Conservation (phyloP, 2,329 filamentous ascomycete species). For the Fusarium irregulare region DNA sequence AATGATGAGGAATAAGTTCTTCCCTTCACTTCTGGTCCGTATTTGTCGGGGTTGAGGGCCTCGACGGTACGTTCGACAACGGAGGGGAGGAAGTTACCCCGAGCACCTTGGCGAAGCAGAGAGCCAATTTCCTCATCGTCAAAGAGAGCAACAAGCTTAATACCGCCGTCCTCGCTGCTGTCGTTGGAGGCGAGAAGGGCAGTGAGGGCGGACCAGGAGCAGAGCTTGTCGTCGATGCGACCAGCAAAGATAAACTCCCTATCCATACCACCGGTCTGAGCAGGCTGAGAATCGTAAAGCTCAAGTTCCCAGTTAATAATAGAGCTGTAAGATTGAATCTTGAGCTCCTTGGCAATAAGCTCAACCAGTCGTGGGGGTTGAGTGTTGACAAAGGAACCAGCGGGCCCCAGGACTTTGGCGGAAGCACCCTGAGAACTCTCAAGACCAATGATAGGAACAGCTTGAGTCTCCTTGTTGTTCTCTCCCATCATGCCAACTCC, state of each 20-base stretch:
- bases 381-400: slow-evolving; percentile 79
- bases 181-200: slow-evolving; percentile 78
- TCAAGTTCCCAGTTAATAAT: slow-evolving; percentile 98
- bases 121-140: slow-evolving; percentile 98
- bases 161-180: slow-evolving; percentile 69
- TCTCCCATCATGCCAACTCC: slow-evolving; percentile 76
- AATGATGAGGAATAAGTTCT: slow-evolving; percentile 86
- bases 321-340: slow-evolving; percentile 73
- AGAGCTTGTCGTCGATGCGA: slow-evolving; percentile 97
- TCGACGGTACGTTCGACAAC: slow-evolving; percentile 86
- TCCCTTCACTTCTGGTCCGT: slow-evolving; percentile 72
- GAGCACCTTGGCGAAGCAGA: slow-evolving; percentile 87
- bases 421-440: slow-evolving; percentile 69
- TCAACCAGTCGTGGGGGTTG: slow-evolving; percentile 89
- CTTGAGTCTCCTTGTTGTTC: slow-evolving; percentile 89
- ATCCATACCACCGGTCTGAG: slow-evolving; percentile 83
- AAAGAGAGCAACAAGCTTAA: slow-evolving; percentile 94
- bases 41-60: slow-evolving; percentile 64
- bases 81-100: slow-evolving; percentile 86
- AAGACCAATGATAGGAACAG: slow-evolving; percentile 92
- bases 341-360: slow-evolving; percentile 82
- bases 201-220: slow-evolving; percentile 90
- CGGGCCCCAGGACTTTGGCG: slow-evolving; percentile 64
- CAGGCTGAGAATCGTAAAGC: slow-evolving; percentile 90
- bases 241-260: slow-evolving; percentile 96